Evolutionary conservation across 2,329 filamentous ascomycete genomes (phyloP).

Genomic region (Cytospora piceae): DNA sequence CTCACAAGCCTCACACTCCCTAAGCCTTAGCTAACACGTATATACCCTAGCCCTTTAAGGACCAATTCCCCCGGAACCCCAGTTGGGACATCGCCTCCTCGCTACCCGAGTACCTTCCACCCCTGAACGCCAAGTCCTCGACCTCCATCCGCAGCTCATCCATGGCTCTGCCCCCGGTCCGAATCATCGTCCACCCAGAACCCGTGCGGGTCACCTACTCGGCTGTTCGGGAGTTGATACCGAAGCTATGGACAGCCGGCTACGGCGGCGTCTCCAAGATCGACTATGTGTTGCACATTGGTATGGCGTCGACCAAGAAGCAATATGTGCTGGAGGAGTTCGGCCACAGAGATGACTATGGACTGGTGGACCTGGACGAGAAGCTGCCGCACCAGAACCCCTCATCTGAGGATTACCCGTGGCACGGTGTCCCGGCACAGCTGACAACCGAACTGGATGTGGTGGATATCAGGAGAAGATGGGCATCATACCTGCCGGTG

Average conservation of each 20-base stretch:
- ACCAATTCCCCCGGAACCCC: constrained; percentile 73
- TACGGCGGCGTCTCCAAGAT: constrained; percentile 45
- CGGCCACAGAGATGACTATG: constrained; percentile 74
- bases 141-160: constrained; percentile 40
- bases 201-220: constrained; percentile 74
- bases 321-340: constrained; percentile 73
- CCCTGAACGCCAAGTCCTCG: constrained; percentile 47
- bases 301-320: constrained; percentile 70
- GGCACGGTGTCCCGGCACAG: constrained; percentile 58
- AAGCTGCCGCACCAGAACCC: constrained; percentile 49
- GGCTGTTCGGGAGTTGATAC: constrained; percentile 65
- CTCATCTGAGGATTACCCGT: constrained; percentile 55
- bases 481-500: constrained; percentile 57
- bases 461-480: constrained; percentile 58
- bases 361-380: constrained; percentile 70
- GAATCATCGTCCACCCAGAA: constrained; percentile 66
- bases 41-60: constrained; percentile 71
- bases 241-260: constrained; percentile 60
- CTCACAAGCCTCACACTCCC: not conserved
- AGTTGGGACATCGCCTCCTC: constrained; percentile 76
- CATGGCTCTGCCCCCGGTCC: constrained; percentile 52
- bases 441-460: constrained; percentile 61
- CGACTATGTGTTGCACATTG: constrained; percentile 76
- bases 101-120: constrained; percentile 68
- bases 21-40: constrained; percentile 7